phyloP scores from a whole-genome alignment of 768 basidiomycete genomes.

The Pleurotus eryngii region DNA sequence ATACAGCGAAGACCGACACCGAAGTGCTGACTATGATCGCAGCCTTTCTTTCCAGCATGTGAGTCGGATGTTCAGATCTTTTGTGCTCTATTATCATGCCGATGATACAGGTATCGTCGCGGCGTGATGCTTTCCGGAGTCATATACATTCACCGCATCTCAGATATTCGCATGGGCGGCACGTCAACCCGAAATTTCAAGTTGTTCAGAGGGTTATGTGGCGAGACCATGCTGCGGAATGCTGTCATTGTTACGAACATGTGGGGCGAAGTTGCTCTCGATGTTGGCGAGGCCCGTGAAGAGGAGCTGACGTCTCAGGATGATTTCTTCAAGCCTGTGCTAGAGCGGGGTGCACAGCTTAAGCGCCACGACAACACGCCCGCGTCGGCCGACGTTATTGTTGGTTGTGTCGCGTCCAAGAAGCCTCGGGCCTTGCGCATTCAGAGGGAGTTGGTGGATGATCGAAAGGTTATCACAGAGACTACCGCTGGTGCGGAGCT shows the following conservation, averaged over 20 bases:
- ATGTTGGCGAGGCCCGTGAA: constrained; percentile 27
- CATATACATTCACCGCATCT: constrained; percentile 37
- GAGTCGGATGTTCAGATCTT: neutral
- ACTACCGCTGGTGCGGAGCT: constrained; percentile 27
- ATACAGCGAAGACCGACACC: constrained; percentile 44
- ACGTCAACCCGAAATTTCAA: constrained; percentile 37
- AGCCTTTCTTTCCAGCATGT: constrained; percentile 26
- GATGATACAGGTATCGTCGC: constrained; percentile 5
- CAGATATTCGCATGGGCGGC: constrained; percentile 33
- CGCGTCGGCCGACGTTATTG: constrained; percentile 25
- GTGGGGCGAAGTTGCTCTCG: constrained; percentile 33
- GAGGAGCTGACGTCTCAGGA: constrained; percentile 14
- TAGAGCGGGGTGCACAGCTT: constrained; percentile 45
- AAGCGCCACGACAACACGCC: constrained; percentile 38
- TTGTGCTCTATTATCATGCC: neutral
- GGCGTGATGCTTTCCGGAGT: constrained; percentile 29
- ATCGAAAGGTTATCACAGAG: constrained; percentile 24
- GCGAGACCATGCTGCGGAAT: constrained; percentile 36
- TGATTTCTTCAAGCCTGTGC: constrained; percentile 50
- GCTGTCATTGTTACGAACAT: constrained; percentile 43
- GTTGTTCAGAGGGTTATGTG: constrained; percentile 41
- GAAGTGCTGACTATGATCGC: constrained; percentile 52
- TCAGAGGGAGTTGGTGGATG: constrained; percentile 18
- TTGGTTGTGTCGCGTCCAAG: constrained; percentile 25
- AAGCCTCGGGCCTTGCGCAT: constrained; percentile 13